Evolutionary conservation across 2,329 filamentous ascomycete genomes (phyloP), one percentile per base, ranked within the genome.

Genomic region (Fusarium sp.): DNA sequence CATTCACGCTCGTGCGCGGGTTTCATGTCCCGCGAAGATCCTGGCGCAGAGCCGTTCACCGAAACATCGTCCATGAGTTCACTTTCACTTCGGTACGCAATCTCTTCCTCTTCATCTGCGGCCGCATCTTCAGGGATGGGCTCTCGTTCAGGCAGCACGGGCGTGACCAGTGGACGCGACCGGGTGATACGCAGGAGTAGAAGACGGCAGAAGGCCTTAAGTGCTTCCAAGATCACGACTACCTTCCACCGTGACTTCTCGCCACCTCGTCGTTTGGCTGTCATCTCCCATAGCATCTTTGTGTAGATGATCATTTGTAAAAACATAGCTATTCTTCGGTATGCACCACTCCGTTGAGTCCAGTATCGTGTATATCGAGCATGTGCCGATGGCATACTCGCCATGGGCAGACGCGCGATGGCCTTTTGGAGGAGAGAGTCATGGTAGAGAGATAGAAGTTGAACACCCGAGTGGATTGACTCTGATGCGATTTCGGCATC

Each of bases 261-360:
- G 49, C 93, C 95, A 23, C 94, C 93, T 71, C 91, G 91, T 54
- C 96, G 89, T 83, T 97, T 97, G 33, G 95, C 95, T 33, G 93
- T 90, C 96, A 99, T 99, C 82, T 99, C 96, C 89, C 96, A 96
- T n/a, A 99, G 85, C 35, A 99, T 86, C 83, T 99, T 94, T 0
- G 95, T 97, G 80, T 98, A 98, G 75, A 96, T 93, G 32, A 98
- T 93, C 84, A 97, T 93, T 80, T 97, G 94, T 54, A 99, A 85
- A 9, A 95, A 86, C 73, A 95, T 88, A 44, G 96, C 95, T 61
- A 97, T 90, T 67, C 93, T 90, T 67, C 92, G 90, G 82, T 99
- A 99, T 15, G 94, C 86, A 9, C 88, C 86, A 77, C 87, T 90
- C 76, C 88, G 88, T 62, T 86, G 82, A 11, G 88, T 86, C 91